Evolutionary conservation across 176 grass and related monocot species (phyloP).

Genomic region (Stipa capillata): DNA sequence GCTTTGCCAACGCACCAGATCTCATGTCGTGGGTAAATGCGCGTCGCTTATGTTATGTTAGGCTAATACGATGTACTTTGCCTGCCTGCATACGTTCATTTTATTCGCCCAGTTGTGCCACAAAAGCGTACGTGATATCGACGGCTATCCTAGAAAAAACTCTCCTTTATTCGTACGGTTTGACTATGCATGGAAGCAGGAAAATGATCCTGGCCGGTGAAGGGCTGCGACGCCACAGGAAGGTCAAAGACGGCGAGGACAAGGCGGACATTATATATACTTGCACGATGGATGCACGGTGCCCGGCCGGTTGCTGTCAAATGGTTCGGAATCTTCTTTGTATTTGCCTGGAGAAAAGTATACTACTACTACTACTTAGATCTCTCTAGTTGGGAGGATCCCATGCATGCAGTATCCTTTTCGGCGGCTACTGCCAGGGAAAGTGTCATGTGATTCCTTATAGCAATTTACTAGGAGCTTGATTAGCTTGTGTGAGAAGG

Average conservation of each 20-base stretch:
- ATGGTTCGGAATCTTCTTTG: background rate
- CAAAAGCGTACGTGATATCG: background rate
- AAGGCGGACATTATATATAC: background rate
- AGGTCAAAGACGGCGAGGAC: background rate
- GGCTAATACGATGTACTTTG: background rate
- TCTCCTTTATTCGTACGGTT: background rate
- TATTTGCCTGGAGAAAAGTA: background rate
- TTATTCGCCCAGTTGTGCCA: background rate
- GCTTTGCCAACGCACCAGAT: too few species aligned
- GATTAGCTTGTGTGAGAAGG: background rate
- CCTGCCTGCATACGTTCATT: background rate
- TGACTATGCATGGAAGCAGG: background rate
- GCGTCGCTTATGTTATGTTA: background rate
- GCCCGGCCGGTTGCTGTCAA: background rate
- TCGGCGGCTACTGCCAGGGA: background rate
- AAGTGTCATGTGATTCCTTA: background rate
- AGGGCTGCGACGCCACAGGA: background rate
- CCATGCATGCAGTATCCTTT: background rate
- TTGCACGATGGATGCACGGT: background rate
- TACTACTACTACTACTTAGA: background rate
- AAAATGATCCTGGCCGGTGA: background rate
- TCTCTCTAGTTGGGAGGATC: background rate
- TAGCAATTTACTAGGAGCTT: background rate
- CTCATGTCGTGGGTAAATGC: too few species aligned
- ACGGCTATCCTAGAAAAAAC: background rate